Evolutionary conservation across 768 basidiomycete species (phyloP), one percentile per base, ranked within the genome.

Genomic region (Porpolomopsis calyptriformis): DNA sequence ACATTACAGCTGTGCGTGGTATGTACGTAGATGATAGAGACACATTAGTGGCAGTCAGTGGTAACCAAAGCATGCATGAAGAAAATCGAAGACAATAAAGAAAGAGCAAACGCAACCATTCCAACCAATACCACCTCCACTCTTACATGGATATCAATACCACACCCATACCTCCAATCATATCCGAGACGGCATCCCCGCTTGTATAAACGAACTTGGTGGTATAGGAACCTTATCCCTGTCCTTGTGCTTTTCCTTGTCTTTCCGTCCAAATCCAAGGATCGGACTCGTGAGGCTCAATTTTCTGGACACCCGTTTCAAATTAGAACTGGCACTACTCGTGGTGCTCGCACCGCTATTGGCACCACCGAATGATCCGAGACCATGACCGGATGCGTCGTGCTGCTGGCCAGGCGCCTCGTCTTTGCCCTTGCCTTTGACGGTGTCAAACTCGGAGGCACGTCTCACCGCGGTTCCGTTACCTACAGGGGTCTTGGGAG

Each of bases 271-370:
- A 65, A 69, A 74, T 57, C 70, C 70, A 51, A 85, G 74, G 40
- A 77, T 76, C 40, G 79, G 76, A 41, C 74, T 70, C 19, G 72
- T 72, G 47, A 86, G 59, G 58, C 85, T 87, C 62, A 87, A 61
- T 64, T 87, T 86, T 46, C 82, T 68, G 55, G 66, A 71, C 49
- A 76, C 66, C 34, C 65, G 64, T 55, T 65, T 74, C 47, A 64
- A 50, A n/a, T 55, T 54, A 7, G 53, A 47, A 23, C 56, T 53
- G 47, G 51, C 53, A 41, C 49, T 61, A 19, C 49, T 55, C 34
- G 45, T 49, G 29, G 38, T 40, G 19, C 47, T 27, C 11, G 36
- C 40, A 34, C 49, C 49, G 18, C 48, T 47, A 39, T 50, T 53
- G 12, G 48, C 24, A 11, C 46, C 48, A 11, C 50, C 41, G 8